Base-by-base conservation (phyloP, 2,329 filamentous ascomycete genomes). In the Elsinoe australis region DNA sequence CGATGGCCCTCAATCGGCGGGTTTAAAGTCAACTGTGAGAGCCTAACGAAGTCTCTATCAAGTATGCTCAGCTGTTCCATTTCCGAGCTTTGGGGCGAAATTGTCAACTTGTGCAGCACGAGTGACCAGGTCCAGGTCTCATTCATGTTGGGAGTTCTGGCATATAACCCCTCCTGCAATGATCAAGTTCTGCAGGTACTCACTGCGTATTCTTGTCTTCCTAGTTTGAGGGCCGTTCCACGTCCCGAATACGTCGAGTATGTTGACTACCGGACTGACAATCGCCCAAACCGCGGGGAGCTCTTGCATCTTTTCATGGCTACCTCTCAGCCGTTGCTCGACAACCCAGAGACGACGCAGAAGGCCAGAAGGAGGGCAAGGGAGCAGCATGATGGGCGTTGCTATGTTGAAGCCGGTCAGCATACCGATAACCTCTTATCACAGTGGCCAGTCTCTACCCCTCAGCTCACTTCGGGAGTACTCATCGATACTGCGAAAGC, bases 151-250 rank as follows among this genome's bases (percentile, higher is more conserved):
- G 29, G 45, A 18, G 21, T 38, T 7, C 32, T 47, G n/a, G 45
- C 45, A 9, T 35, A 21, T 22, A 47, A 38, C 21, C 45, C 34
- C 24, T 26, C 44, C 12, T 33, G 38, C 42, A 54, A 36, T 6
- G 17, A 47, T 19, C 9, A 35, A 5, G 17, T 38, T 9, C 15
- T 36, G 19, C 14, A 19, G 9, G 9, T 36, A 6, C 33, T 47
- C 5, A 10, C 32, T 15, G 45, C 45, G 8, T 36, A 47, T 24
- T 31, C 31, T 6, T 35, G 17, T 26, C 15, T 47, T 9, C 7
- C 18, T 22, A 29, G 34, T 8, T 17, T 46, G 19, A 34, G 24
- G 18, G 17, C n/a, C 17, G n/a, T 46, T 9, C 17, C 24, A 8
- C 15, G 33, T 8, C 26, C 42, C 3, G 17, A 33, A 3, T 34